Conservation (phyloP, 371 early-diverging fungal genomes). For the Dinochytrium kinnereticum region DNA sequence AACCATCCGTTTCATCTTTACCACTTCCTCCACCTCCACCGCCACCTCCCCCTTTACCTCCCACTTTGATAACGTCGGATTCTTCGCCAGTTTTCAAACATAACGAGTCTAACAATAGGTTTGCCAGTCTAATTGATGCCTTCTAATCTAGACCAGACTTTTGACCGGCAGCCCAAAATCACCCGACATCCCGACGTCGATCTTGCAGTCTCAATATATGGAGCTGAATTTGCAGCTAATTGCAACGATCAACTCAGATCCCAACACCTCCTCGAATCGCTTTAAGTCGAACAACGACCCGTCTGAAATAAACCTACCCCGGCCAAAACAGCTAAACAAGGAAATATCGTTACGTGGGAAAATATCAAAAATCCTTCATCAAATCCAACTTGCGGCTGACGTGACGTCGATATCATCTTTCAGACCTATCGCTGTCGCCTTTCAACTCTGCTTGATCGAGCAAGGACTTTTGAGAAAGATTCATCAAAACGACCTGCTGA, state of each 20-base stretch:
- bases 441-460: conserved; percentile 76
- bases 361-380: conserved; percentile 30
- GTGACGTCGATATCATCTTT: conserved; percentile 62
- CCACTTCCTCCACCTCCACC: conserved; percentile 7
- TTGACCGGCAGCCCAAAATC: conserved; percentile 8
- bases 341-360: conserved; percentile 26
- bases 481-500: conserved; percentile 65
- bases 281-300: too few relatives aligned
- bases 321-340: conserved; percentile 11
- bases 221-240: conserved; percentile 24
- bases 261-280: too few relatives aligned
- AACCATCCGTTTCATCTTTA: conserved; percentile 9
- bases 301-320: too few relatives aligned
- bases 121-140: background rate
- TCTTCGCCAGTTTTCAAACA: background rate
- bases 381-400: conserved; percentile 54
- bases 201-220: conserved; percentile 23
- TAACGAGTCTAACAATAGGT: background rate
- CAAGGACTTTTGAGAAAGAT: conserved; percentile 72
- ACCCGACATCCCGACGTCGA: conserved; percentile 37
- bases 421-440: conserved; percentile 71
- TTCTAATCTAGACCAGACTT: too few relatives aligned
- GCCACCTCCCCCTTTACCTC: background rate
- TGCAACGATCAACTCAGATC: conserved; percentile 19
- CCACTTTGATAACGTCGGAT: background rate